Evolutionary conservation across 257 asterid species (phyloP).

Genomic region (Datura wrightii): DNA sequence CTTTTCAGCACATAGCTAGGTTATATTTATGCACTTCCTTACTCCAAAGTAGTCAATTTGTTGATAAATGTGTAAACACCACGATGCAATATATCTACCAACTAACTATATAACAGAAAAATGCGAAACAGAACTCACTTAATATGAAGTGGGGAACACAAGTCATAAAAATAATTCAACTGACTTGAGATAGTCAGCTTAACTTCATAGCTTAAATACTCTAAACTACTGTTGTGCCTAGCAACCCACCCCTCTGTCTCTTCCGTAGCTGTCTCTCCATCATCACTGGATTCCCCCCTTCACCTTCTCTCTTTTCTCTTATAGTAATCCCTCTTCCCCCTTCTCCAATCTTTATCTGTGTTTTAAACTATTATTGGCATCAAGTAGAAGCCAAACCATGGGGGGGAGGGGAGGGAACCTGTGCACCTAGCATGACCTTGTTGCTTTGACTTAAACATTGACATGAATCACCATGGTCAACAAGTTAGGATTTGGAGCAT

Average conservation of each 20-base stretch:
- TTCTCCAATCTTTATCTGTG: background rate
- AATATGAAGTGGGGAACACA: background rate
- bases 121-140: background rate
- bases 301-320: background rate
- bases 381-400: no score
- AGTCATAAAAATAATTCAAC: background rate
- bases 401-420: no score
- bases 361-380: no score
- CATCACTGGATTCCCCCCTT: background rate
- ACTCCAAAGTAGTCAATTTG: background rate
- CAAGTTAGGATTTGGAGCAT: background rate
- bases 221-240: background rate
- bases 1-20: constrained; percentile 13
- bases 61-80: background rate
- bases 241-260: background rate
- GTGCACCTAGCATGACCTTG: no score
- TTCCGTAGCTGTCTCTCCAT: background rate
- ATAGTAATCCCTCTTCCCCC: background rate
- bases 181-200: background rate
- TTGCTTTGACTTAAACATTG: background rate
- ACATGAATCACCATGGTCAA: background rate
- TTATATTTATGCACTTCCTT: background rate
- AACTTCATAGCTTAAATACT: background rate
- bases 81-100: constrained; percentile 10
- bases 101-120: background rate